Percentiles rank a stretch among this genome's conserved stretches.
Evolutionary conservation across 192 early-diverging fungal species (phyloP).

Genomic region (Geosiphon pyriformis): DNA sequence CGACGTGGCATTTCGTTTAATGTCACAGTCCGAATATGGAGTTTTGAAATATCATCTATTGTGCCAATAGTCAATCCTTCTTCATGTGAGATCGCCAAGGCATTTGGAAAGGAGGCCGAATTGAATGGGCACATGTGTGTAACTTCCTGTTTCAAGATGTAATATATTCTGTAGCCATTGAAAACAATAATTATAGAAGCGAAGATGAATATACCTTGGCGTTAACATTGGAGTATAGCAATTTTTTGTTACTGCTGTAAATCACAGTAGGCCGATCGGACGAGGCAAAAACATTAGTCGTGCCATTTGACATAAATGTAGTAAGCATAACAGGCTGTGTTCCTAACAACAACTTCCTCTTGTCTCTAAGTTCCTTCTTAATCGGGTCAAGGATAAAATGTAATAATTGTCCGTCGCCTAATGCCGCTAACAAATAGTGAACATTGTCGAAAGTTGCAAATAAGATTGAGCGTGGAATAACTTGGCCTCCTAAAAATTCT

Average conservation of each 20-base stretch:
- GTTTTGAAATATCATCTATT: constrained; percentile 76
- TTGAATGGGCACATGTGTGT: constrained; percentile 60
- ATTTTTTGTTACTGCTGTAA: constrained; percentile 55
- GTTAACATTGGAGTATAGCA: constrained; percentile 84
- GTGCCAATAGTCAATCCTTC: constrained; percentile 61
- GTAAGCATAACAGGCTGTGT: constrained; percentile 65
- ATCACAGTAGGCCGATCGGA: constrained; percentile 82
- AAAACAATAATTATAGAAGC: background rate
- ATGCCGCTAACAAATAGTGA: constrained; percentile 68
- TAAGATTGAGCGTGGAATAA: constrained; percentile 65
- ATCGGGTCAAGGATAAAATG: constrained; percentile 57
- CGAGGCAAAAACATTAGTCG: constrained; percentile 67
- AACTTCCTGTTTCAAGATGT: constrained; percentile 43
- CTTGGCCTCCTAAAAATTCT: constrained; percentile 44
- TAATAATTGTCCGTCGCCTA: constrained; percentile 80
- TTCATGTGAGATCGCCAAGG: constrained; percentile 61
- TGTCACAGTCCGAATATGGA: constrained; percentile 70
- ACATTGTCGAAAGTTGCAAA: constrained; percentile 57
- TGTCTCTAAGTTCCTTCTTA: constrained; percentile 32
- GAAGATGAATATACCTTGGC: constrained; percentile 44
- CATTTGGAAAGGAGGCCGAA: constrained; percentile 41
- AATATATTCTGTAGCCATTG: background rate
- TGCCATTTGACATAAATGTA: constrained; percentile 38
- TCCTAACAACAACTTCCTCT: constrained; percentile 70
- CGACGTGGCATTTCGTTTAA: constrained; percentile 64